Evolutionary conservation across 2,329 filamentous ascomycete genomes (phyloP).

Genomic region (Hypocrella siamensis): DNA sequence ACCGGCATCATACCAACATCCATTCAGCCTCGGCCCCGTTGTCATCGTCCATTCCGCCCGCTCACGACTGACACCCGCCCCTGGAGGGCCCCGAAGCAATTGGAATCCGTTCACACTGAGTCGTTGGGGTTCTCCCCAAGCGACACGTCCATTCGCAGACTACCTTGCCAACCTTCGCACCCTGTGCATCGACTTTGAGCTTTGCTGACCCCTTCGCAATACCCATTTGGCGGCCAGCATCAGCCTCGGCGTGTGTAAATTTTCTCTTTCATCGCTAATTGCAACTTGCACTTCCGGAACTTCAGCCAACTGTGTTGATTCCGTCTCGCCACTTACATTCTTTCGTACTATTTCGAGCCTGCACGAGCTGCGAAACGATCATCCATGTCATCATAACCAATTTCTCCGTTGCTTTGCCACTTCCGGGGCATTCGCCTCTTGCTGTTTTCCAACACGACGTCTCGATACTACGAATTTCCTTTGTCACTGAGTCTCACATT

Average conservation of each 20-base stretch:
- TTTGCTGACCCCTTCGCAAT: too few relatives aligned
- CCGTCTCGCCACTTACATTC: not conserved
- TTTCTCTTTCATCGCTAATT: too few relatives aligned
- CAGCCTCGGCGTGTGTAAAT: too few relatives aligned
- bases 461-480: conserved; percentile 18
- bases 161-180: too few relatives aligned
- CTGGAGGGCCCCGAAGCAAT: conserved; percentile 4
- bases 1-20: too few relatives aligned
- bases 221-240: too few relatives aligned
- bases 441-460: conserved; percentile 14
- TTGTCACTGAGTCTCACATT: conserved; percentile 18
- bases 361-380: conserved; percentile 12
- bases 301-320: too few relatives aligned
- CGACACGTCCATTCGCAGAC: conserved; percentile 5
- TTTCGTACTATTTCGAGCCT: conserved; percentile 7
- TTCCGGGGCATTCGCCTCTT: conserved; percentile 15
- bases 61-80: too few relatives aligned
- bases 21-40: too few relatives aligned
- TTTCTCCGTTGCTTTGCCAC: conserved; percentile 15
- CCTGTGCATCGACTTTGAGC: too few relatives aligned
- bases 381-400: conserved; percentile 30
- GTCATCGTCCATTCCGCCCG: too few relatives aligned
- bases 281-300: too few relatives aligned
- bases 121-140: conserved; percentile 10
- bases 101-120: conserved; percentile 6